Evolutionary conservation across 768 basidiomycete genomes (phyloP).

Genomic region (Leccinum olivaceopallidum): DNA sequence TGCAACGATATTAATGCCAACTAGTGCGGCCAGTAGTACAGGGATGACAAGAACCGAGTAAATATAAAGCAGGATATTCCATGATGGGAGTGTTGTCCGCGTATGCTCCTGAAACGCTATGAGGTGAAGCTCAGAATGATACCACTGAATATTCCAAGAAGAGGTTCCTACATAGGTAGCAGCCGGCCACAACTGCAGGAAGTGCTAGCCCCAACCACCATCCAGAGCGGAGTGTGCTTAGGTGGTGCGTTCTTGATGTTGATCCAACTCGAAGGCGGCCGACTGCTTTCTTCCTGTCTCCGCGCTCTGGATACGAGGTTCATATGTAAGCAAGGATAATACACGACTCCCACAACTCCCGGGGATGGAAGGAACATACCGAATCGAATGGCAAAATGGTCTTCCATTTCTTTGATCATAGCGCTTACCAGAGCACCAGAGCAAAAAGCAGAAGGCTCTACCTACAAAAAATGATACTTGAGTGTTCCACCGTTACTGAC

Average conservation of each 20-base stretch:
- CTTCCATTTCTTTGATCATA: slow-evolving; percentile 78
- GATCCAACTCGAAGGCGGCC: slow-evolving; percentile 58
- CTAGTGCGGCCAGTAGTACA: slow-evolving; percentile 68
- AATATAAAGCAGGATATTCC: slow-evolving; percentile 73
- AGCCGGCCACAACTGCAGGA: slow-evolving; percentile 68
- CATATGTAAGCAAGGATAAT: background rate
- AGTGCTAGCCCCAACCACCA: slow-evolving; percentile 68
- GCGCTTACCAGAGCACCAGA: slow-evolving; percentile 57
- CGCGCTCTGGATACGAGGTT: slow-evolving; percentile 43
- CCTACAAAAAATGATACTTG: slow-evolving; percentile 36
- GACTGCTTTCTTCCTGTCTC: slow-evolving; percentile 78
- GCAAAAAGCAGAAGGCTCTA: slow-evolving; percentile 68
- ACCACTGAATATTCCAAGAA: background rate
- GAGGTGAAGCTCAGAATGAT: slow-evolving; percentile 1
- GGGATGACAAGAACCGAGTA: slow-evolving; percentile 79
- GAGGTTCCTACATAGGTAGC: slow-evolving; percentile 46
- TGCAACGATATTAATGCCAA: slow-evolving; percentile 81
- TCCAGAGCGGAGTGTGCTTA: slow-evolving; percentile 75
- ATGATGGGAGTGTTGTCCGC: slow-evolving; percentile 57
- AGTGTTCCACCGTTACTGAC: background rate
- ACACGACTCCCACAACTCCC: background rate
- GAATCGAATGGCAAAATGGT: slow-evolving; percentile 73
- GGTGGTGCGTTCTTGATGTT: slow-evolving; percentile 59
- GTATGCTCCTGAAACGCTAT: slow-evolving; percentile 58
- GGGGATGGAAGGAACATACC: slow-evolving; percentile 45